phyloP scores from a whole-genome alignment of 176 grass and related monocot species.

The Pontederia paniculata region DNA sequence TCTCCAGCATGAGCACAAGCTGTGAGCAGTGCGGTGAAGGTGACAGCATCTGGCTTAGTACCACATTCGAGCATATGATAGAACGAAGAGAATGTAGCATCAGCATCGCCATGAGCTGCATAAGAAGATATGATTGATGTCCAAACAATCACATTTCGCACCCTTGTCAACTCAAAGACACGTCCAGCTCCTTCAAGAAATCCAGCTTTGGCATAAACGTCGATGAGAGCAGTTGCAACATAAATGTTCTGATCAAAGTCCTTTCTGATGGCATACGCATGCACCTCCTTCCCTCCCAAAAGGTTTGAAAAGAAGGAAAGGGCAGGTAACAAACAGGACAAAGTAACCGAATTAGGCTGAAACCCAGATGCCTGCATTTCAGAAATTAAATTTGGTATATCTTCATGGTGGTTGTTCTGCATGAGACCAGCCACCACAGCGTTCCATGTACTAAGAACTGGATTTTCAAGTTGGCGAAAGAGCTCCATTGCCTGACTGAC shows the following conservation, averaged over 20 bases:
- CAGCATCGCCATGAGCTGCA: slow-evolving; percentile 44
- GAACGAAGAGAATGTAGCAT: slow-evolving; percentile 29
- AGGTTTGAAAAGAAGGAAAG: slow-evolving; percentile 37
- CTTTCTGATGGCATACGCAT: slow-evolving; percentile 47
- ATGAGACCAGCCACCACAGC: slow-evolving; percentile 41
- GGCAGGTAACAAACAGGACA: slow-evolving; percentile 44
- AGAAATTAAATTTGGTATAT: slow-evolving; percentile 29
- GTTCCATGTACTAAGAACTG: slow-evolving; percentile 45
- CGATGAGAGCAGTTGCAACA: slow-evolving; percentile 35
- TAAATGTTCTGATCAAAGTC: slow-evolving; percentile 39
- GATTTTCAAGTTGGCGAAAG: slow-evolving; percentile 28
- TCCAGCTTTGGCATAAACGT: slow-evolving; percentile 48
- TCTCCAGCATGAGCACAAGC: slow-evolving; percentile 48
- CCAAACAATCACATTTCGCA: slow-evolving; percentile 38
- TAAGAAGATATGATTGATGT: slow-evolving; percentile 51
- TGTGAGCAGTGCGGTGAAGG: slow-evolving; percentile 45
- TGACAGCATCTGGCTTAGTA: slow-evolving; percentile 33
- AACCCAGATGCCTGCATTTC: slow-evolving; percentile 42
- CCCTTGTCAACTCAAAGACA: slow-evolving; percentile 26
- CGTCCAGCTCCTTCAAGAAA: slow-evolving; percentile 31
- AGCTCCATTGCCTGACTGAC: slow-evolving; percentile 36
- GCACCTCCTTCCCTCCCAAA: slow-evolving; percentile 44
- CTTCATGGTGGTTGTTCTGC: slow-evolving; percentile 32
- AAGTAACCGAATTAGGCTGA: slow-evolving; percentile 42
- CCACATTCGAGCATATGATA: slow-evolving; percentile 30